These are phyloP conservation scores for Termitomyces titanicus DNA, from an alignment of 768 basidiomycete genomes.

Conservation along the genomic window DNA sequence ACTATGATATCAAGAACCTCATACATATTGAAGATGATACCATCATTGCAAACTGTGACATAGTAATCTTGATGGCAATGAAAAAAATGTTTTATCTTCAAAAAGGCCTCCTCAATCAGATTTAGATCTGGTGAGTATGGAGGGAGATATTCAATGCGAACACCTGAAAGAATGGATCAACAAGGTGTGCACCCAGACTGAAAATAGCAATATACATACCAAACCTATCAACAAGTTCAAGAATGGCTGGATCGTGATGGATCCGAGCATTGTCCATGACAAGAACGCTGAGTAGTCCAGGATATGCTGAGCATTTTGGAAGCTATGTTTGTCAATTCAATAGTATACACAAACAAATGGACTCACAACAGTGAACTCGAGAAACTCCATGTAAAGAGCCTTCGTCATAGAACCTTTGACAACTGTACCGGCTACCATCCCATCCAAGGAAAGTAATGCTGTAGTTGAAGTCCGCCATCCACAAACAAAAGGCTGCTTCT, in stretches of 20 bases:
- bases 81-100: neutral
- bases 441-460: slow-evolving; percentile 26
- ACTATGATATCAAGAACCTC: neutral
- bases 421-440: slow-evolving; percentile 23
- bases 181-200: too few species aligned
- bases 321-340: slow-evolving; percentile 11
- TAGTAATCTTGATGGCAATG: neutral
- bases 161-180: neutral
- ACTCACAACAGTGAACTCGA: slow-evolving; percentile 23
- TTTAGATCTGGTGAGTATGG: neutral
- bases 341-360: neutral
- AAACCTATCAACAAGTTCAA: slow-evolving; percentile 18
- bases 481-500: slow-evolving; percentile 26
- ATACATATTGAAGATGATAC: neutral
- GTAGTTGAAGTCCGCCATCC: slow-evolving; percentile 22
- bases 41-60: neutral
- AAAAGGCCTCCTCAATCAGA: neutral
- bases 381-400: slow-evolving; percentile 19
- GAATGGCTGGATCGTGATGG: slow-evolving; percentile 26
- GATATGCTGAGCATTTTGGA: slow-evolving; percentile 21
- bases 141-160: neutral
- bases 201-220: neutral
- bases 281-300: slow-evolving; percentile 24
- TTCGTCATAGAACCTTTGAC: slow-evolving; percentile 27
- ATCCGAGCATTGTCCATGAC: slow-evolving; percentile 32